Evolutionary conservation across 306 rosid species (phyloP).

Genomic region (Lotus japonicus): DNA sequence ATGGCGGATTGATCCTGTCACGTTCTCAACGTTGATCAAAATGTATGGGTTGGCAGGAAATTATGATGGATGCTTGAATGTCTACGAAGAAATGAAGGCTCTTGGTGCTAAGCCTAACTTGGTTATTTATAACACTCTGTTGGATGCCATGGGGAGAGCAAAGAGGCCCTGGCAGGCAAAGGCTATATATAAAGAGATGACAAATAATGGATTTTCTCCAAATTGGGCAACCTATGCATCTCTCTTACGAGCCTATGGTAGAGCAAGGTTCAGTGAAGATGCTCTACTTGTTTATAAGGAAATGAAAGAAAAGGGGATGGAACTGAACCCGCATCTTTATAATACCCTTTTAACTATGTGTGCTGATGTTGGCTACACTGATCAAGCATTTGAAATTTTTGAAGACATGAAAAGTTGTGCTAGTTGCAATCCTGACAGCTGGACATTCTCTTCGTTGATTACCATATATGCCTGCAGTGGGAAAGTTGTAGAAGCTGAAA

Average conservation of each 20-base stretch:
- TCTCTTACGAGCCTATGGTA: slow-evolving; percentile 74
- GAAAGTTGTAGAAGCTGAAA: slow-evolving; percentile 72
- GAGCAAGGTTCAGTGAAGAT: slow-evolving; percentile 67
- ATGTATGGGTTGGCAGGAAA: slow-evolving; percentile 64
- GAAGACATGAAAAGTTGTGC: slow-evolving; percentile 62
- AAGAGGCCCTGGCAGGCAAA: slow-evolving; percentile 93
- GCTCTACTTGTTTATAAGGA: slow-evolving; percentile 65
- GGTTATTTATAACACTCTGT: slow-evolving; percentile 60
- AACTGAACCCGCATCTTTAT: slow-evolving; percentile 58
- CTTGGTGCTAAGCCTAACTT: slow-evolving; percentile 63
- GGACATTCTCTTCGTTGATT: slow-evolving; percentile 92
- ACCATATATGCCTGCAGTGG: slow-evolving; percentile 81
- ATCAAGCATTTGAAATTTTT: slow-evolving; percentile 63
- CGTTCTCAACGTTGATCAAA: slow-evolving; percentile 74
- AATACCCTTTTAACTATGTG: slow-evolving; percentile 79
- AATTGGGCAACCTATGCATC: slow-evolving; percentile 59
- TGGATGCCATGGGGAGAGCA: slow-evolving; percentile 96
- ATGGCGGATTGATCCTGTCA: slow-evolving; percentile 60
- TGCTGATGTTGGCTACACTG: slow-evolving; percentile 72
- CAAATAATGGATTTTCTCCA: slow-evolving; percentile 48
- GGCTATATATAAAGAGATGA: slow-evolving; percentile 73
- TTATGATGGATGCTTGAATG: slow-evolving; percentile 81
- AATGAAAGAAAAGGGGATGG: slow-evolving; percentile 80
- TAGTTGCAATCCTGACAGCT: slow-evolving; percentile 66
- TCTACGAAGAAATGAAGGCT: slow-evolving; percentile 89